Percentiles rank a stretch among this genome's conserved stretches.
phyloP scores from a whole-genome alignment of 768 basidiomycete genomes.

The Suillus sp. region DNA sequence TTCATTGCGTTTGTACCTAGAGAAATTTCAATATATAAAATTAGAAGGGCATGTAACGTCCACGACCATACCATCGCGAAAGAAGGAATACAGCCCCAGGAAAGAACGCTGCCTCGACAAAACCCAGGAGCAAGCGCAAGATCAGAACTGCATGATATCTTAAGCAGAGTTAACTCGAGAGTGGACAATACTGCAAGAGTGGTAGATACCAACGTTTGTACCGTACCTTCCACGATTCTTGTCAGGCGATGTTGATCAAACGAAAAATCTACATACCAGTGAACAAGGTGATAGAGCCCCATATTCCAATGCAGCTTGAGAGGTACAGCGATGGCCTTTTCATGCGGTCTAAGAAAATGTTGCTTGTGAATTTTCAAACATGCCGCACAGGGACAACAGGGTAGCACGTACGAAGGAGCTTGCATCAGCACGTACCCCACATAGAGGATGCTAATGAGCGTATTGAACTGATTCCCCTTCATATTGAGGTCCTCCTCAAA shows the following conservation, averaged over 20 bases:
- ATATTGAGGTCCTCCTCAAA: constrained; percentile 68
- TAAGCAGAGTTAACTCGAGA: constrained; percentile 7
- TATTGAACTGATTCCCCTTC: constrained; percentile 61
- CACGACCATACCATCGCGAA: constrained; percentile 54
- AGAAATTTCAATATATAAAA: neutral
- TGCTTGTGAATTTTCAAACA: constrained; percentile 41
- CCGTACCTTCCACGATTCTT: constrained; percentile 34
- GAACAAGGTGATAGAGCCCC: constrained; percentile 62
- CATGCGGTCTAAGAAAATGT: constrained; percentile 66
- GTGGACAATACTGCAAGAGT: constrained; percentile 10
- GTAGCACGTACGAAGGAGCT: constrained; percentile 60
- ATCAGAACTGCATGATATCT: constrained; percentile 62
- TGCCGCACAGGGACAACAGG: neutral
- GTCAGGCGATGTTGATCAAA: constrained; percentile 11
- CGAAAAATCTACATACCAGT: constrained; percentile 40
- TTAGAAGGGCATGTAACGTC: neutral
- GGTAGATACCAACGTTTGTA: constrained; percentile 26
- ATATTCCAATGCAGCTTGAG: constrained; percentile 64
- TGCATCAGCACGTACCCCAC: constrained; percentile 77
- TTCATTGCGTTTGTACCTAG: constrained; percentile 61
- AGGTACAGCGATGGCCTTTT: constrained; percentile 68
- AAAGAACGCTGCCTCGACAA: constrained; percentile 69
- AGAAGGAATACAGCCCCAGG: constrained; percentile 68
- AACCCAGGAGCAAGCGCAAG: constrained; percentile 80
- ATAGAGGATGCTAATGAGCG: constrained; percentile 66